Conservation (phyloP, 75 land plant genomes). For the Chamaecyparis obtusa region DNA sequence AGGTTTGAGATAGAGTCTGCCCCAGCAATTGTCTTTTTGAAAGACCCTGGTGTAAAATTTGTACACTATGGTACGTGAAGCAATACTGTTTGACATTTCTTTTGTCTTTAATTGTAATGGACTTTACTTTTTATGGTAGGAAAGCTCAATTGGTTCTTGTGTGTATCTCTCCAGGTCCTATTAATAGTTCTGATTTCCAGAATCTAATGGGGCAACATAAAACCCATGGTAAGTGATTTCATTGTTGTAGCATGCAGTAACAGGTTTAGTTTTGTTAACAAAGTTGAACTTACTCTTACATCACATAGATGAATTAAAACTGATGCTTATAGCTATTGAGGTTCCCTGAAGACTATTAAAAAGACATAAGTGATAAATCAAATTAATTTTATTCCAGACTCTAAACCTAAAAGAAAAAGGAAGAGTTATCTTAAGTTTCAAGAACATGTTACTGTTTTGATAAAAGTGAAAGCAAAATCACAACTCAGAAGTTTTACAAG, state of each 20-base stretch:
- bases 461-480: not conserved
- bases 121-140: not conserved
- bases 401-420: not conserved
- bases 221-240: constrained; percentile 38
- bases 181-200: constrained; percentile 38
- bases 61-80: constrained; percentile 50
- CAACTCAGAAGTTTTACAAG: not conserved
- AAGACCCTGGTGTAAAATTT: constrained; percentile 63
- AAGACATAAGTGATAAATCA: not conserved
- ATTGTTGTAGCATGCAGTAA: not conserved
- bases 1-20: constrained; percentile 79
- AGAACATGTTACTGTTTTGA: not conserved
- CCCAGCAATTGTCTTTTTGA: constrained; percentile 69
- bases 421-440: not conserved
- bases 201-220: constrained; percentile 62
- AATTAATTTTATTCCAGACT: not conserved
- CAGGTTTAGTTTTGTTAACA: not conserved
- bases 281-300: not conserved
- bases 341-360: not conserved
- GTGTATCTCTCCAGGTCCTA: constrained; percentile 35
- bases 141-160: not conserved
- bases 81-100: not conserved
- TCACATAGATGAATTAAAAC: not conserved
- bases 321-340: not conserved
- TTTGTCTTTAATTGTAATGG: not conserved